Evolutionary conservation across 2,329 filamentous ascomycete genomes (phyloP).

Genomic region (Calonectria montana): DNA sequence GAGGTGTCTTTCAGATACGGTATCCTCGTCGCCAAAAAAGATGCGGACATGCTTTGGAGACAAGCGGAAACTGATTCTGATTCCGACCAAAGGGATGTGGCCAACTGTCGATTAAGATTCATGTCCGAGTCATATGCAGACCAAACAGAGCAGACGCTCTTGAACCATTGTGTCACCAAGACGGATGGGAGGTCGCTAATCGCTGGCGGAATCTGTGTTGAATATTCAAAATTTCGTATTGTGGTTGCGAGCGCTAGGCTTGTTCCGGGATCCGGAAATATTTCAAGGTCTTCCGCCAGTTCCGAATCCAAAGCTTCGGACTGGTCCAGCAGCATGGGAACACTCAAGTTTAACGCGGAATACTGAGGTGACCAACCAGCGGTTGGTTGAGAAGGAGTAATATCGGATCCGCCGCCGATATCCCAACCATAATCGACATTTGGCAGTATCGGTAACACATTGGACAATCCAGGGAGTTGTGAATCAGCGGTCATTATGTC

Average conservation of each 20-base stretch:
- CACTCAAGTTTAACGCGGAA: slow-evolving; percentile 9
- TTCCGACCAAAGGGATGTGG: slow-evolving; percentile 49
- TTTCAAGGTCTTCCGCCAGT: slow-evolving; percentile 15
- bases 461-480: neutral
- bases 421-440: slow-evolving; percentile 18
- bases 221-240: slow-evolving; percentile 2
- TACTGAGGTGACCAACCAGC: neutral
- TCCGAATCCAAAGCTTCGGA: slow-evolving; percentile 2
- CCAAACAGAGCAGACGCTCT: slow-evolving; percentile 53
- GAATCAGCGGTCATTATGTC: neutral
- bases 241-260: slow-evolving; percentile 6
- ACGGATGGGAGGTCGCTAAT: slow-evolving; percentile 39
- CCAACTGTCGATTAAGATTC: slow-evolving; percentile 53
- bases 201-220: slow-evolving; percentile 20
- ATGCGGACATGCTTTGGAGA: slow-evolving; percentile 56
- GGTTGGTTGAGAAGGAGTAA: neutral
- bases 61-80: slow-evolving; percentile 52
- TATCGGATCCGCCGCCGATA: neutral
- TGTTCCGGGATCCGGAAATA: slow-evolving; percentile 1
- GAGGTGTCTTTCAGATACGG: slow-evolving; percentile 49
- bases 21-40: slow-evolving; percentile 48
- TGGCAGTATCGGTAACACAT: neutral
- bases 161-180: slow-evolving; percentile 52
- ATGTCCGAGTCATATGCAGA: slow-evolving; percentile 53
- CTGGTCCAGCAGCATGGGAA: slow-evolving; percentile 19